phyloP scores from a whole-genome alignment of 129 eudicot genomes.

The Pittosporum tobira region DNA sequence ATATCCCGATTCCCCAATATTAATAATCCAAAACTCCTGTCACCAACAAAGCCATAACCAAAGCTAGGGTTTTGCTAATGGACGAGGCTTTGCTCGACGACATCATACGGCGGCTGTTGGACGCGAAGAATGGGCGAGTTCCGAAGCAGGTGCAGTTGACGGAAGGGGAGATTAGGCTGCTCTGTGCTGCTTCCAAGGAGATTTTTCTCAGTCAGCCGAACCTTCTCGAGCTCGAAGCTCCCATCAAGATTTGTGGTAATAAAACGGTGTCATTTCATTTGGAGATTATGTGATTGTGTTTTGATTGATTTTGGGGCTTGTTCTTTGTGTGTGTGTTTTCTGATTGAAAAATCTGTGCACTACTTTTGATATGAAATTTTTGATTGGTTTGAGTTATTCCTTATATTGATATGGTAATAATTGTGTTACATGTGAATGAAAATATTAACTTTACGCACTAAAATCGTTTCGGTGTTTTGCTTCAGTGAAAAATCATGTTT shows the following conservation, averaged over 20 bases:
- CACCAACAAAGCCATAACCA: too few relatives aligned
- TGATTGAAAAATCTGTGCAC: too few relatives aligned
- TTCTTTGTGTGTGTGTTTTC: too few relatives aligned
- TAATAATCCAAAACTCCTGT: background rate
- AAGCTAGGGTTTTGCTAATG: conserved; percentile 25
- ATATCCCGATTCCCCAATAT: background rate
- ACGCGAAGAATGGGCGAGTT: conserved; percentile 48
- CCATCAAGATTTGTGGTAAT: conserved; percentile 74
- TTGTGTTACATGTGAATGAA: too few relatives aligned
- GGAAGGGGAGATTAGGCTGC: conserved; percentile 61
- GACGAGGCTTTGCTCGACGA: conserved; percentile 52
- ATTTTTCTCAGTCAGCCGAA: conserved; percentile 66
- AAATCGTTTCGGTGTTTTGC: too few relatives aligned
- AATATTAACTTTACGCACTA: too few relatives aligned
- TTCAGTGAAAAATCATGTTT: too few relatives aligned
- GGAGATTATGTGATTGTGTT: background rate
- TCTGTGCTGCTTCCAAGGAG: conserved; percentile 54
- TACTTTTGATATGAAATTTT: too few relatives aligned
- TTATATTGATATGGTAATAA: too few relatives aligned
- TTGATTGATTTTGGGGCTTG: too few relatives aligned
- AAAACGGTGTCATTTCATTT: background rate
- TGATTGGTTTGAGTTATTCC: too few relatives aligned
- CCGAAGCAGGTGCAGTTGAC: conserved; percentile 54
- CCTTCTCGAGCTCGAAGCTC: conserved; percentile 79
- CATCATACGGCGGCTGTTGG: conserved; percentile 43